These are phyloP conservation scores for Boletus fagicola DNA, from an alignment of 768 basidiomycete species.

Conservation along the genomic window DNA sequence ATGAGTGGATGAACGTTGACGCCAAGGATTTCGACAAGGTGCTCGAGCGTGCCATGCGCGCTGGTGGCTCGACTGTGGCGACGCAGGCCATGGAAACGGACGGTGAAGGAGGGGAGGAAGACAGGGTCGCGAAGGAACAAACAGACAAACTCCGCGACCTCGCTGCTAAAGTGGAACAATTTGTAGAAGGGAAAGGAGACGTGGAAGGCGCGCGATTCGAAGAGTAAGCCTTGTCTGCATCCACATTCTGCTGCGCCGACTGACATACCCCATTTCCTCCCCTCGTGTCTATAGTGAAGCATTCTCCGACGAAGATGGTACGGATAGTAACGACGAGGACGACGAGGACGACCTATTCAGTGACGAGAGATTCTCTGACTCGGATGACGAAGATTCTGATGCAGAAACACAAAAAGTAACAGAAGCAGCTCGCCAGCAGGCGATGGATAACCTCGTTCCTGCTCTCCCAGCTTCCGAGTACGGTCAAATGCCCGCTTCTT, in stretches of 20 bases:
- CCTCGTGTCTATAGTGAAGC: constrained; percentile 47
- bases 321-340: constrained; percentile 6
- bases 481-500: constrained; percentile 79
- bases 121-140: constrained; percentile 58
- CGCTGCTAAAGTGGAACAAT: constrained; percentile 83
- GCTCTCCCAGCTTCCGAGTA: constrained; percentile 80
- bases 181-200: constrained; percentile 88
- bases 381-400: constrained; percentile 43
- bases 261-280: background rate
- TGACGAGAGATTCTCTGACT: constrained; percentile 45
- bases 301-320: constrained; percentile 61
- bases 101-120: constrained; percentile 28
- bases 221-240: constrained; percentile 59
- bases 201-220: constrained; percentile 86
- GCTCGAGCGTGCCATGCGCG: constrained; percentile 45
- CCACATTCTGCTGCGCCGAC: background rate
- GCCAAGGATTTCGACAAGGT: constrained; percentile 72
- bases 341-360: constrained; percentile 36
- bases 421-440: constrained; percentile 49
- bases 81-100: constrained; percentile 54
- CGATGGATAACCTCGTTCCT: constrained; percentile 81
- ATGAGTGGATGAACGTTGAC: constrained; percentile 86
- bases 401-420: constrained; percentile 30
- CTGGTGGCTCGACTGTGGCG: constrained; percentile 11
- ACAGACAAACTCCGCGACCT: constrained; percentile 70